Base-by-base conservation (phyloP, 148 eudicot genomes). In the Persicaria maculosa region DNA sequence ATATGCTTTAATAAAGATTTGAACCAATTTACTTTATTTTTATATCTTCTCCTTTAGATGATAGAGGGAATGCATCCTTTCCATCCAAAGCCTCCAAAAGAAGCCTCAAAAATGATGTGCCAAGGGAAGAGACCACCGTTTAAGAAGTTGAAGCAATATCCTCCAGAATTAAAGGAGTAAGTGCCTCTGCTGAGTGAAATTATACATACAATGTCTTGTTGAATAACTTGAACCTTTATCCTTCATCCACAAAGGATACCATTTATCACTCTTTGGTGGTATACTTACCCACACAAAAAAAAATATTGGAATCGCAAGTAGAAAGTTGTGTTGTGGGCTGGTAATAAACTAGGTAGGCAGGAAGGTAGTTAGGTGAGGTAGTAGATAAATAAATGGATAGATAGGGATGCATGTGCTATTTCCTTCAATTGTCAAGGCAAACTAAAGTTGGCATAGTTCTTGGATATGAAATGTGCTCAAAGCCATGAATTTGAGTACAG, bases 131-230 rank as follows among this genome's bases (percentile, higher is more conserved):
- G 99, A 80, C 96, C 97, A 2, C 36, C 86, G 52, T 74, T 85
- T 79, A 95, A 90, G 87, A 95, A 86, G 84, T 83, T 87, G 46
- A 92, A 86, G 80, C 75, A 73, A 79, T 93, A 86, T 84, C 99
- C 99, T 77, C 77, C 89, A 25, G 97, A 95, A 47, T 54, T 95
- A 48, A 95, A 84, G 84, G 97, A 92, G 99, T 92, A 86, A 87
- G 97, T 84, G 68, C 11, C 74, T 74, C 47, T 67, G 77, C 20
- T 31, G 12, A 31, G 61, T 68, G 25, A 55, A 31, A 47, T 12
- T 25, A 5, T 31, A 31, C 40, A 31, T 31, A 31, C 40, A 31
- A 31, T 31, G 40, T 31, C 22, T 54, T 20, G 44, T 44, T 31
- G 50, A 46, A 16, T 19, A 12, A 45, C 44, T 72, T 16, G 3